These are phyloP conservation scores for Mitragyna speciosa DNA, from an alignment of 257 asterid species.

Conservation along the genomic window DNA sequence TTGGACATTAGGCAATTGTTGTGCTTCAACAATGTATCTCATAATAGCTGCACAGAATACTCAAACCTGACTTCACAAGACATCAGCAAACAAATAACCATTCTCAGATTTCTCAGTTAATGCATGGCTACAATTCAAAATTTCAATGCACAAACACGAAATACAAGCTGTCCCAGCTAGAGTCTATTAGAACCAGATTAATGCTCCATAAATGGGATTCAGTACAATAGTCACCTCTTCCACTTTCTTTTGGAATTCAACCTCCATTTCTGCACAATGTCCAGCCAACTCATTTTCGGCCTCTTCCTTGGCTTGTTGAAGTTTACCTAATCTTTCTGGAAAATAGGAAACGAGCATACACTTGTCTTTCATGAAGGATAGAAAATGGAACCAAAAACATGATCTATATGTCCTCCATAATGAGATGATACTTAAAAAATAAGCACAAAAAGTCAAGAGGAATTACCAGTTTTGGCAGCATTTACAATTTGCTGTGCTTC, in stretches of 20 bases:
- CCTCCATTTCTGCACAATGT: slow-evolving; percentile 15
- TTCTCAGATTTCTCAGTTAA: neutral
- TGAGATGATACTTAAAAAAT: neutral
- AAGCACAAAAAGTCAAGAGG: neutral
- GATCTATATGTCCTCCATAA: neutral
- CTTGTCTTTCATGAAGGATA: neutral
- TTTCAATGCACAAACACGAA: neutral
- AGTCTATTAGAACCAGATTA: neutral
- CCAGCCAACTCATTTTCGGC: slow-evolving; percentile 21
- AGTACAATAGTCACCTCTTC: slow-evolving; percentile 11
- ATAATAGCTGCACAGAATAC: neutral
- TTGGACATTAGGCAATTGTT: neutral
- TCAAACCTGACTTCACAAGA: neutral
- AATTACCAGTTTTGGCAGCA: slow-evolving; percentile 23
- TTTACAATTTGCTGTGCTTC: slow-evolving; percentile 20
- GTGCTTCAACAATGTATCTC: neutral
- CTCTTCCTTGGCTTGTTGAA: slow-evolving; percentile 23
- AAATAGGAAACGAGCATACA: neutral
- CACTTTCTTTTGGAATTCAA: slow-evolving; percentile 17
- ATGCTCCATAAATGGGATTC: neutral
- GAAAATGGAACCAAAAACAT: neutral
- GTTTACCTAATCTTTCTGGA: slow-evolving; percentile 17
- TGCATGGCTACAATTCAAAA: neutral
- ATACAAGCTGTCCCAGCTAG: neutral
- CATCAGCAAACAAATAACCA: neutral